Percentiles rank a stretch among this genome's conserved stretches.
Evolutionary conservation across 1,284 basidiomycete genomes (phyloP).

Genomic region (Cryptococcus sp.): DNA sequence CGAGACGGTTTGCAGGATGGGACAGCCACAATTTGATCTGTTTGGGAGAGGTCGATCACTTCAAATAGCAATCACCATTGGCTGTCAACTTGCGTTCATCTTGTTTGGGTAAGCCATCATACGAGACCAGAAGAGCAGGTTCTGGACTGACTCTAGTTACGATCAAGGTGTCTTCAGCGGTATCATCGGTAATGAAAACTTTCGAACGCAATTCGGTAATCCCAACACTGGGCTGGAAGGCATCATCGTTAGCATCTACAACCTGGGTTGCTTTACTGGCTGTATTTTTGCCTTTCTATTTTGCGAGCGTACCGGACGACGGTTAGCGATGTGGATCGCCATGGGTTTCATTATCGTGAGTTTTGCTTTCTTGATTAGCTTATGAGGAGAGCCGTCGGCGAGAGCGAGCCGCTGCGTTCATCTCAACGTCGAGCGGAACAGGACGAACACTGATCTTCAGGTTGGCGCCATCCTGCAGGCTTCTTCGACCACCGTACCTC

Average conservation of each 20-base stretch:
- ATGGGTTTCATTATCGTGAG: background rate
- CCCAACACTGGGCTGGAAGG: slow-evolving; percentile 27
- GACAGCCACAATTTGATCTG: background rate
- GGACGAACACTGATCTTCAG: slow-evolving; percentile 32
- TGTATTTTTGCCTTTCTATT: slow-evolving; percentile 28
- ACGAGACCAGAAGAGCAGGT: background rate
- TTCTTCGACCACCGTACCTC: slow-evolving; percentile 34
- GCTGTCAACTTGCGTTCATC: background rate
- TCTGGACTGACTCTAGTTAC: background rate
- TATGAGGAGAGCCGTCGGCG: too few relatives aligned
- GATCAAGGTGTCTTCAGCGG: slow-evolving; percentile 35
- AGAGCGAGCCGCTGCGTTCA: too few relatives aligned
- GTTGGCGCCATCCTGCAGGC: slow-evolving; percentile 46
- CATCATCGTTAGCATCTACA: slow-evolving; percentile 29
- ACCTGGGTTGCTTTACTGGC: slow-evolving; percentile 37
- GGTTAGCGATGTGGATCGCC: slow-evolving; percentile 25
- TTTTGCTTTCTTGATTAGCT: too few relatives aligned
- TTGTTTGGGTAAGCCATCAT: slow-evolving; percentile 48
- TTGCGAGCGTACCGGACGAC: slow-evolving; percentile 33
- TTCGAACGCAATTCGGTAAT: slow-evolving; percentile 12
- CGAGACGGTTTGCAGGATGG: too few relatives aligned
- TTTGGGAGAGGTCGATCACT: background rate
- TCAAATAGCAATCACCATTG: background rate
- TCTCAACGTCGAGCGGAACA: background rate
- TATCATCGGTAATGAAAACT: slow-evolving; percentile 30